Percentiles rank a stretch among this genome's conserved stretches.
Evolutionary conservation across 2,329 filamentous ascomycete genomes (phyloP).

Genomic region (Plectosphaerella sp.): DNA sequence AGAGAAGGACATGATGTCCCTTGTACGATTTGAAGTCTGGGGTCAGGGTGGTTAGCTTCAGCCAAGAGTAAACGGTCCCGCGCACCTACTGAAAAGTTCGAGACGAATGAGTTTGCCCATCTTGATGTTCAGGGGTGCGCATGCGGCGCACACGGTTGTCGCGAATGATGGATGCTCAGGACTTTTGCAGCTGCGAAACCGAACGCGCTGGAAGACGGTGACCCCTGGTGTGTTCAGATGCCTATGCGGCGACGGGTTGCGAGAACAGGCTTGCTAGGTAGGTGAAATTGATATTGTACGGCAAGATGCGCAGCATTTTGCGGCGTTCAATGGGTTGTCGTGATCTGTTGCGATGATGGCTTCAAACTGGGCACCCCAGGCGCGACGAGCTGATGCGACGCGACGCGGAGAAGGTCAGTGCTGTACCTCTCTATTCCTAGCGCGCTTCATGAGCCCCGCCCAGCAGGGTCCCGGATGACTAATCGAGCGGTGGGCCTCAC

Average conservation of each 20-base stretch:
- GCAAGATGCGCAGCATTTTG: neutral
- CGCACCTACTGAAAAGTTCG: conserved; percentile 75
- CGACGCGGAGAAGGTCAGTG: neutral
- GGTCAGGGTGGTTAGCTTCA: conserved; percentile 24
- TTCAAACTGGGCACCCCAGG: conserved; percentile 2
- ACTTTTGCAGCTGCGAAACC: too few relatives aligned
- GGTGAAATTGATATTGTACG: too few relatives aligned
- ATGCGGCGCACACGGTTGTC: too few relatives aligned
- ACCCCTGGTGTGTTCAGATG: too few relatives aligned
- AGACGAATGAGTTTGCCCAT: conserved; percentile 97
- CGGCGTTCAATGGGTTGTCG: conserved; percentile 1
- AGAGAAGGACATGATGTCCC: conserved; percentile 88
- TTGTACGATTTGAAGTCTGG: conserved; percentile 98
- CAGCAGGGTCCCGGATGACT: too few relatives aligned
- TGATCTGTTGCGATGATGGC: neutral
- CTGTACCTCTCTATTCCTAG: neutral
- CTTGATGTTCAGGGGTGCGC: conserved; percentile 27
- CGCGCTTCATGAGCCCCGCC: neutral
- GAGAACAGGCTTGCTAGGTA: too few relatives aligned
- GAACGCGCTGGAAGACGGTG: too few relatives aligned
- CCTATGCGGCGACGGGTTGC: too few relatives aligned
- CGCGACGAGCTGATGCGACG: conserved; percentile 1
- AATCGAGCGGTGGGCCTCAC: too few relatives aligned
- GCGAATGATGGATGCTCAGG: too few relatives aligned
- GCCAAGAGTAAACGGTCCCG: neutral